A percentile compares a stretch with the other conserved stretches of the same genome.
phyloP scores from a whole-genome alignment of 148 eudicot genomes.

The Vaccinium macrocarpon region DNA sequence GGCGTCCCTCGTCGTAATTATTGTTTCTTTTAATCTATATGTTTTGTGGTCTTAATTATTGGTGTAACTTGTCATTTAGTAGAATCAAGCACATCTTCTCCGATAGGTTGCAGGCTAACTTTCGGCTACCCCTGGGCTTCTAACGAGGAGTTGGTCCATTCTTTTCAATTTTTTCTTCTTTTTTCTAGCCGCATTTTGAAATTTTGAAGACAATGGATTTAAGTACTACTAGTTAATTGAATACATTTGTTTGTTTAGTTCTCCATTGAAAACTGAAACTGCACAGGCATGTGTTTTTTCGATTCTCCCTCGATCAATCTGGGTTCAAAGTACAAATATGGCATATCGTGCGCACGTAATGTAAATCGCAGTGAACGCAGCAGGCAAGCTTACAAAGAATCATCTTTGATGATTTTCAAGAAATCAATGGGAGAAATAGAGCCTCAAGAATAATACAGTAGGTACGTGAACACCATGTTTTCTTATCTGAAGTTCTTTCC shows the following conservation, averaged over 20 bases:
- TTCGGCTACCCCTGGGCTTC: too few species aligned
- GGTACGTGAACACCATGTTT: not conserved
- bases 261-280: not conserved
- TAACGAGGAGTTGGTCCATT: not conserved
- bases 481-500: constrained; percentile 8
- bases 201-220: too few species aligned
- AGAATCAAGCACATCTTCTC: not conserved
- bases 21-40: too few species aligned
- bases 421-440: not conserved
- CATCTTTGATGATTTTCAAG: not conserved
- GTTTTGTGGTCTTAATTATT: not conserved
- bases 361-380: not conserved
- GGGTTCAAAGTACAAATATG: not conserved
- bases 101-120: too few species aligned
- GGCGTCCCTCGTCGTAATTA: not conserved
- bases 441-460: not conserved
- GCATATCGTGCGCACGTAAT: not conserved
- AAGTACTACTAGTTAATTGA: not conserved
- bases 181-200: too few species aligned
- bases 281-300: not conserved
- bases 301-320: not conserved
- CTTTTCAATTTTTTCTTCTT: too few species aligned
- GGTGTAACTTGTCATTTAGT: not conserved
- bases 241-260: not conserved
- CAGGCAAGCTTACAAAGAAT: not conserved